phyloP scores from a whole-genome alignment of 768 basidiomycete genomes.

The Fistulinella prunicolor region DNA sequence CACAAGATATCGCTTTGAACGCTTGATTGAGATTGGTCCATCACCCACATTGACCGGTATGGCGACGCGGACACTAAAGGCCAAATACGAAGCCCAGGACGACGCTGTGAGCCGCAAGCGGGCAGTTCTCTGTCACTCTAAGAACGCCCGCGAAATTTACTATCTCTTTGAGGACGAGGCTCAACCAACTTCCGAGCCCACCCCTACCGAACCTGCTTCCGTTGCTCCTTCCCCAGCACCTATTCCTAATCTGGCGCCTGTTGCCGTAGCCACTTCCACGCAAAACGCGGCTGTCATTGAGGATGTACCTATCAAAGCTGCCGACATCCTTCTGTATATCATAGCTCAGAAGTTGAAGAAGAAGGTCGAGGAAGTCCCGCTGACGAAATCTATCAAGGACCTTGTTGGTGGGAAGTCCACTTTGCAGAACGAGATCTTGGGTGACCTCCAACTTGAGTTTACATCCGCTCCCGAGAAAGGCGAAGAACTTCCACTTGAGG shows the following conservation, averaged over 20 bases:
- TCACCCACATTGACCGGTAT: slow-evolving; percentile 95
- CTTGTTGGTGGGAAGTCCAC: slow-evolving; percentile 98
- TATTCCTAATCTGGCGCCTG: slow-evolving; percentile 40
- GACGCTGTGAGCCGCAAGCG: slow-evolving; percentile 79
- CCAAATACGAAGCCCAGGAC: slow-evolving; percentile 89
- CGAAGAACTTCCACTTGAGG: slow-evolving; percentile 94
- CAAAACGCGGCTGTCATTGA: slow-evolving; percentile 75
- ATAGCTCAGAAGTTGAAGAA: slow-evolving; percentile 99
- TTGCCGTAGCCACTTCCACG: slow-evolving; percentile 46
- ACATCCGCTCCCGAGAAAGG: slow-evolving; percentile 95
- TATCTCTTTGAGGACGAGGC: slow-evolving; percentile 94
- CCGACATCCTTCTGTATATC: slow-evolving; percentile 82
- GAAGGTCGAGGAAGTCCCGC: slow-evolving; percentile 80
- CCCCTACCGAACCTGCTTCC: slow-evolving; percentile 35
- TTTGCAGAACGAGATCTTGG: slow-evolving; percentile 96
- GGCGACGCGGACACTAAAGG: slow-evolving; percentile 86
- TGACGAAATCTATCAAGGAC: slow-evolving; percentile 95
- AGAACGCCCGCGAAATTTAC: slow-evolving; percentile 96
- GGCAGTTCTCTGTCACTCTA: slow-evolving; percentile 87
- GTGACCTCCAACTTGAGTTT: slow-evolving; percentile 95
- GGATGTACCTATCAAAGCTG: slow-evolving; percentile 87
- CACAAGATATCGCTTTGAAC: slow-evolving; percentile 80
- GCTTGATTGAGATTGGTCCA: slow-evolving; percentile 93
- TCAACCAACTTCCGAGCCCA: slow-evolving; percentile 24
- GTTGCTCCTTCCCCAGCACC: slow-evolving; percentile 39